Evolutionary conservation across 2,329 filamentous ascomycete genomes (phyloP), one percentile per base, ranked within the genome.

Genomic region (Raffaelea albimanens): DNA sequence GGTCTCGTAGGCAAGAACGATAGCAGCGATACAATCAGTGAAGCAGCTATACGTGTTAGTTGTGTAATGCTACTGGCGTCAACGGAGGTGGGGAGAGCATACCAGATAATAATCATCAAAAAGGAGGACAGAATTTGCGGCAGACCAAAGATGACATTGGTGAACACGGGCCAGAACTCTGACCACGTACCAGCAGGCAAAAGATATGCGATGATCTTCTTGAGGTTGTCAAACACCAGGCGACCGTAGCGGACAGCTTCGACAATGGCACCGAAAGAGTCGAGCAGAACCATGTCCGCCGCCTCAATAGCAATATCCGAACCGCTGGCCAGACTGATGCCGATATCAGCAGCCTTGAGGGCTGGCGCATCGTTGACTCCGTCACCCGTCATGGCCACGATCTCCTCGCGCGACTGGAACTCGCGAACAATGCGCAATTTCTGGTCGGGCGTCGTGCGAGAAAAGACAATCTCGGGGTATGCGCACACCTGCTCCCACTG

Each of bases 281-380:
- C 85, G 5, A 94, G 72, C 2, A 94, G 73, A 22, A 94, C 83
- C 70, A 94, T 93, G 47, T 85, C 83, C 0, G 87, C 85, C 0
- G 85, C 85, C 45, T 84, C 85, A 53, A 93, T 81, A 4, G 88
- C 88, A 33, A 94, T 84, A 59, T 94, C 88, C 0, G 83, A 87
- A 4, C 87, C 87, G 1, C 80, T 83, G 2, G 84, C 85, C 55
- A 94, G 80, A 1, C 87, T 85, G 51, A 95, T 91, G 48, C 86
- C 86, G 1, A 94, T 80, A 55, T 95, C 87, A 16, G 88, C 86
- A 1, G 82, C 81, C 2, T 84, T 80, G 3, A 95, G 75, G 2
- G 87, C 87, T 0, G 87, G 87, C 0, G 87, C 84, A 58, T 95
- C 88, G 57, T 94, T 94, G 55, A 91, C 87, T n/a, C 88, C 87